Percentiles rank a stretch among this genome's conserved stretches.
These are phyloP conservation scores for Amphibolis antarctica DNA, from an alignment of 106 monocot genomes.

Conservation along the genomic window DNA sequence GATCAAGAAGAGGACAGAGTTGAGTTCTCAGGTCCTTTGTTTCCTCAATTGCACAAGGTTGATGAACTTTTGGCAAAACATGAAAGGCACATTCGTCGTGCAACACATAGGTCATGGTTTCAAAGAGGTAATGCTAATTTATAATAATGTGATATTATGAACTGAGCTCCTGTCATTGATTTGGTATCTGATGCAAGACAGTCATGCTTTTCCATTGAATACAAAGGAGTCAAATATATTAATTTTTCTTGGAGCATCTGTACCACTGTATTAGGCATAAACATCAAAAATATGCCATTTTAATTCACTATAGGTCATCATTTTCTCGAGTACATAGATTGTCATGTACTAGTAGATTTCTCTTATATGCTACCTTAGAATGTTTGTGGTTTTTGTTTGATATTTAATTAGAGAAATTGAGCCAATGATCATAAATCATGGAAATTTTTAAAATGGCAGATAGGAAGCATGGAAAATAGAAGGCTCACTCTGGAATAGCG, in stretches of 20 bases:
- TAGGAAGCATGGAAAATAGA: slow-evolving; percentile 7
- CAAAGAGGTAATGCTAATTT: slow-evolving; percentile 40
- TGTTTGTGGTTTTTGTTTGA: background rate
- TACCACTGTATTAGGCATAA: no score
- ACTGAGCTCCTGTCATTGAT: background rate
- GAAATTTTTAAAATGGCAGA: slow-evolving; percentile 1
- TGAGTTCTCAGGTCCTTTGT: slow-evolving; percentile 48
- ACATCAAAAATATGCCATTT: no score
- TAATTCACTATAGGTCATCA: no score
- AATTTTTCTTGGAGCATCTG: no score
- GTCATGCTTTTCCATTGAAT: background rate
- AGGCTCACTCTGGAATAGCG: no score
- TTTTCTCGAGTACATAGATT: no score
- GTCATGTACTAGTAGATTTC: no score
- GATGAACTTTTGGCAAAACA: slow-evolving; percentile 52
- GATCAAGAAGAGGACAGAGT: slow-evolving; percentile 29
- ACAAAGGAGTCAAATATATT: no score
- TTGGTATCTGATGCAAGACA: background rate
- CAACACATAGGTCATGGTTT: slow-evolving; percentile 40
- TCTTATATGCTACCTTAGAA: no score
- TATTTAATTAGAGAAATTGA: no score
- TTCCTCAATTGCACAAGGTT: slow-evolving; percentile 39
- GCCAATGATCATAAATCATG: background rate
- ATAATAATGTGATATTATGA: background rate
- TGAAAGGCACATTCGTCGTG: slow-evolving; percentile 42